Base-by-base conservation (phyloP, 1,139 yeast species). In the Pichia sp. region DNA sequence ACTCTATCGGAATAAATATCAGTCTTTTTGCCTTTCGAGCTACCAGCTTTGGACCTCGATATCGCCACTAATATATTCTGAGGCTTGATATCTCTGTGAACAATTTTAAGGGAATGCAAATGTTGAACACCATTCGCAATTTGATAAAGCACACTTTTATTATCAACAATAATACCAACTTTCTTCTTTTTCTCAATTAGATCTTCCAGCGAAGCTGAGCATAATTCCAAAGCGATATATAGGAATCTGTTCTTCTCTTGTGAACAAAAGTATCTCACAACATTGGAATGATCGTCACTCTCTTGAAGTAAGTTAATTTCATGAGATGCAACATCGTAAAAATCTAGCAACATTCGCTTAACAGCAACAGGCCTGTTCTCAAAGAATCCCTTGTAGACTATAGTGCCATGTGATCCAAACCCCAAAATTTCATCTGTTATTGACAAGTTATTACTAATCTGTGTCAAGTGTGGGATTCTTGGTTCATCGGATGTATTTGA, bases 241-340 rank as follows among this genome's bases (percentile, higher is more conserved):
- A 91, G 63, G 54, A 91, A 91, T 52, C 82, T 77, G 42, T 86
- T 95, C 28, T 84, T 80, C 30, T 83, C 77, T 55, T 91, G 94
- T 19, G 94, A 87, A 60, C 96, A 91, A 55, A 77, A 91, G 56
- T 91, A 91, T 38, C 98, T 66, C 16, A 93, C 77, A 13, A 91
- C 97, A 55, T 91, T 93, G 1, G 96, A 94, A 57, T 91, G 97
- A 56, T 87, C 96, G 53, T 91, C 99, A 59, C 95, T 84, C 55
- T 88, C 96, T 44, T 91, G 95, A 29, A 91, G 62, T 18, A 88
- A 60, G 21, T 82, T 70, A 11, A 93, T 94, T 55, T 91, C 98
- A 49, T 86, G 95, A n/a, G 88, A 81, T 4, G 98, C 98, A 41
- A 91, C 77, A 53, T 91, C 96, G 59, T 83, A 91, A 53, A 88